Evolutionary conservation across 306 rosid species (phyloP).

Genomic region (Nissolia schottii): DNA sequence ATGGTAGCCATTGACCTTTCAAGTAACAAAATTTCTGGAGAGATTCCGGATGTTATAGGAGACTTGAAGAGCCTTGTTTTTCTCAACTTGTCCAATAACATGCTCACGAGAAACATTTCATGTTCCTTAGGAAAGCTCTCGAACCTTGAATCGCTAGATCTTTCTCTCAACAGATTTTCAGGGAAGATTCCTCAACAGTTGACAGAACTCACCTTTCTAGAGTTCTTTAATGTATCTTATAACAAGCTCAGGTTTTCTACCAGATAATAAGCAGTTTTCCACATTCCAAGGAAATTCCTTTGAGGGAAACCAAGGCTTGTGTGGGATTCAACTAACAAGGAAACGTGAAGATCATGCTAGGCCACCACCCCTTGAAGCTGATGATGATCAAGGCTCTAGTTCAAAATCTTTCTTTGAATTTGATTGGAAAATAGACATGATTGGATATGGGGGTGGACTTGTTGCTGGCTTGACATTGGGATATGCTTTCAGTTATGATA

Average conservation of each 20-base stretch:
- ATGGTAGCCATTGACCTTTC: constrained; percentile 22
- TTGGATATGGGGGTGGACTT: constrained; percentile 28
- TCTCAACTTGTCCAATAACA: too few relatives aligned
- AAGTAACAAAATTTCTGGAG: constrained; percentile 20
- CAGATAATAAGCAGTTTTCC: constrained; percentile 1
- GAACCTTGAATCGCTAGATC: constrained; percentile 21
- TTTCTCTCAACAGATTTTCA: constrained; percentile 17
- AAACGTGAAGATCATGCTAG: neutral
- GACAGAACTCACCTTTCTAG: constrained; percentile 14
- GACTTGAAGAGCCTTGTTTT: too few relatives aligned
- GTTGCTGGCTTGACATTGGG: constrained; percentile 4
- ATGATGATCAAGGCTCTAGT: constrained; percentile 5
- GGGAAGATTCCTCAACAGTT: constrained; percentile 20
- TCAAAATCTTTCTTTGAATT: too few relatives aligned
- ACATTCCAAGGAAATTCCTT: constrained; percentile 15
- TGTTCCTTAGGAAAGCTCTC: constrained; percentile 20
- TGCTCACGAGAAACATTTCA: constrained; percentile 16
- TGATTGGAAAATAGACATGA: neutral
- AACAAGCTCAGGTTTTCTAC: constrained; percentile 23
- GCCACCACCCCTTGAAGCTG: neutral
- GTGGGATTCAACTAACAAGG: constrained; percentile 8
- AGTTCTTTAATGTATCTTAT: constrained; percentile 16
- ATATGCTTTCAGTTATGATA: neutral
- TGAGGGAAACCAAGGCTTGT: constrained; percentile 16
- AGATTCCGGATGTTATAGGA: constrained; percentile 10